Base-by-base conservation (phyloP, 2,329 filamentous ascomycete species). In the Diplodia intermedia region DNA sequence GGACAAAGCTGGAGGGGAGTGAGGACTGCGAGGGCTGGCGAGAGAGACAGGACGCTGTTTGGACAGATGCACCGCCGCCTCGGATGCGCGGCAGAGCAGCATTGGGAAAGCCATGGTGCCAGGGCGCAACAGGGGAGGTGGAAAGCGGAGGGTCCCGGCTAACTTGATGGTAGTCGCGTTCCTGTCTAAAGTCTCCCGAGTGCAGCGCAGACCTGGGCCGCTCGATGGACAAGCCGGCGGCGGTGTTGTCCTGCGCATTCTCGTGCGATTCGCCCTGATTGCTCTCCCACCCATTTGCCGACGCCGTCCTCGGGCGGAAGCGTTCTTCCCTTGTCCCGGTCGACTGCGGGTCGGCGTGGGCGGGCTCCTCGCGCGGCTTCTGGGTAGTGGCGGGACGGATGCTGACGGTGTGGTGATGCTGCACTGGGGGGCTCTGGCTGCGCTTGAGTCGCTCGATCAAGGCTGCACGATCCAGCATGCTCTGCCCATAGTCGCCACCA, bases 391-490 rank as follows among this genome's bases (percentile, higher is more conserved):
- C 36, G 40, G 57, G 14, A 26, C 40, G 57, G 36, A 61, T 53
- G 6, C 43, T 74, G 69, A 85, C 90, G 83, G 86, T 85, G 73
- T 85, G 85, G 75, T 85, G 88, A 33, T 88, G 86, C 49, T 62
- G 57, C 57, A 43, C 95, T 4, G 88, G 87, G 47, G 91, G 90
- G 74, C 88, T 91, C 79, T 93, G 89, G 38, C 88, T 89, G 56
- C 66, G 66, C 81, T 97, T 97, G 72, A 97, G 85, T 71, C 90
- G 86, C 79, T 93, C 88, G 68, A 98, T 97, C 73, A 97, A 82
- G 78, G 94, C 90, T 68, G 88, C 88, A 71, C 94, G 86, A 77
- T 93, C 89, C 56, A 81, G 74, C 52, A 53, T 50, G 57, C 29
- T 43, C 23, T 62, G 66, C 38, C 66, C 55, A 7, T 38, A 36